Conservation (phyloP, 2,329 filamentous ascomycete species). For the Aspergillus sp. region DNA sequence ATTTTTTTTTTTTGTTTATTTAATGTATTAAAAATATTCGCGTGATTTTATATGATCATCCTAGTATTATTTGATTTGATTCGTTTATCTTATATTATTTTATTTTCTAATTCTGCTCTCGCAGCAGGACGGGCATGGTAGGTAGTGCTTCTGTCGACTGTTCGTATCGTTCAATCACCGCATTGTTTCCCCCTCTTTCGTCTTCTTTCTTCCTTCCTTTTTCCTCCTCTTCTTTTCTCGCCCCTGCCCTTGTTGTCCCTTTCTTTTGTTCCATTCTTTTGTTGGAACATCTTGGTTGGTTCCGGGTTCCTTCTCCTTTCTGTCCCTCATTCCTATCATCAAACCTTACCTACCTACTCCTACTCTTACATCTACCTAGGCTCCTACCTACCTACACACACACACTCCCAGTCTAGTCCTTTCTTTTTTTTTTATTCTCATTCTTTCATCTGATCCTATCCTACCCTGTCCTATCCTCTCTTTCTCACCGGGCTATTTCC, state of each 20-base stretch:
- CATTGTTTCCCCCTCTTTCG: conserved; percentile 1
- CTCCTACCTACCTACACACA: neutral
- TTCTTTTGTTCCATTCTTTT: neutral
- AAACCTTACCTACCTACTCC: too few species aligned
- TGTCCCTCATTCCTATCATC: neutral
- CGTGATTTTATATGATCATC: conserved; percentile 8
- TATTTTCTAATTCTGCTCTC: neutral
- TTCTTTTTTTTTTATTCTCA: neutral
- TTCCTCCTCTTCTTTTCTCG: conserved; percentile 1
- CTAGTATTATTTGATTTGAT: neutral
- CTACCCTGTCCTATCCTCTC: neutral
- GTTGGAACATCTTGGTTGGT: neutral
- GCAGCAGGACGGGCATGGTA: too few species aligned
- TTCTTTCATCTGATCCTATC: neutral
- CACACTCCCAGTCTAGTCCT: neutral
- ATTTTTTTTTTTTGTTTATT: neutral
- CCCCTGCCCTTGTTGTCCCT: conserved; percentile 1
- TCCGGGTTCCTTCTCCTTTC: conserved; percentile 1
- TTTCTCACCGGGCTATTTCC: neutral
- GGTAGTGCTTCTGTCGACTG: too few species aligned
- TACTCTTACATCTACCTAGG: too few species aligned
- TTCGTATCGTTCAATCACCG: neutral
- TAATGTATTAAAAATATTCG: neutral
- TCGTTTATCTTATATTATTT: neutral
- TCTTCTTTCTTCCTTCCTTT: neutral